Conservation (phyloP, 1,284 basidiomycete genomes). For the Malassezia pachydermatis region DNA sequence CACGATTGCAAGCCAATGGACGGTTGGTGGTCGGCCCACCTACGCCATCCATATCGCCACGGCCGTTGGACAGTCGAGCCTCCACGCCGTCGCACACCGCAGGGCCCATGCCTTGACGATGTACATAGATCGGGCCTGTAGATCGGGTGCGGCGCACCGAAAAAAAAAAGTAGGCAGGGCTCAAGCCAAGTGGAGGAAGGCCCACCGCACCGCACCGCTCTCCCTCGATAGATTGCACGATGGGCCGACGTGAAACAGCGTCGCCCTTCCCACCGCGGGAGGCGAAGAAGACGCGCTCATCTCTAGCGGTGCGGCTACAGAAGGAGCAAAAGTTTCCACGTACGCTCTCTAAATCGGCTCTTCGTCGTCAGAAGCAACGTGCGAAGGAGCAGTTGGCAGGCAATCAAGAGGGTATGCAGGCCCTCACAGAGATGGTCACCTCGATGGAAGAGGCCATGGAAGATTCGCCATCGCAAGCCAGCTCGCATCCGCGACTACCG, state of each 20-base stretch:
- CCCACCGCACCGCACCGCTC: not conserved
- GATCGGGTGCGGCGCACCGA: too few relatives aligned
- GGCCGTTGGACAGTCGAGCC: too few relatives aligned
- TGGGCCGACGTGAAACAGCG: not conserved
- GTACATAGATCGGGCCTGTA: too few relatives aligned
- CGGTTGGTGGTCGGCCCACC: constrained; percentile 12
- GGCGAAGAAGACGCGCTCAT: constrained; percentile 16
- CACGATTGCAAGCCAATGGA: constrained; percentile 10
- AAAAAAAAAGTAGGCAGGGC: too few relatives aligned
- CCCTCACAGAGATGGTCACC: constrained; percentile 22
- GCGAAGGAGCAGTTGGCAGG: constrained; percentile 34
- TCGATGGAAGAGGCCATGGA: not conserved
- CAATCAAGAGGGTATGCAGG: constrained; percentile 32
- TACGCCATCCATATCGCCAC: too few relatives aligned
- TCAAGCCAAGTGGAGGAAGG: too few relatives aligned
- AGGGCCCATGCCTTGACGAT: too few relatives aligned
- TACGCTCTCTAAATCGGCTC: constrained; percentile 27
- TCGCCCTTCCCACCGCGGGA: too few relatives aligned
- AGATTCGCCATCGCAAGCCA: not conserved
- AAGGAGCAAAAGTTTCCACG: not conserved
- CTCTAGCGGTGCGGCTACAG: constrained; percentile 1
- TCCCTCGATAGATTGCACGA: not conserved
- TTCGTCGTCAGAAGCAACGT: constrained; percentile 32
- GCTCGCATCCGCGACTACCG: too few relatives aligned
- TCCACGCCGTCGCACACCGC: too few relatives aligned